These are phyloP conservation scores for Apiotrichum brassicae DNA, from an alignment of 1,284 basidiomycete species.

Conservation along the genomic window DNA sequence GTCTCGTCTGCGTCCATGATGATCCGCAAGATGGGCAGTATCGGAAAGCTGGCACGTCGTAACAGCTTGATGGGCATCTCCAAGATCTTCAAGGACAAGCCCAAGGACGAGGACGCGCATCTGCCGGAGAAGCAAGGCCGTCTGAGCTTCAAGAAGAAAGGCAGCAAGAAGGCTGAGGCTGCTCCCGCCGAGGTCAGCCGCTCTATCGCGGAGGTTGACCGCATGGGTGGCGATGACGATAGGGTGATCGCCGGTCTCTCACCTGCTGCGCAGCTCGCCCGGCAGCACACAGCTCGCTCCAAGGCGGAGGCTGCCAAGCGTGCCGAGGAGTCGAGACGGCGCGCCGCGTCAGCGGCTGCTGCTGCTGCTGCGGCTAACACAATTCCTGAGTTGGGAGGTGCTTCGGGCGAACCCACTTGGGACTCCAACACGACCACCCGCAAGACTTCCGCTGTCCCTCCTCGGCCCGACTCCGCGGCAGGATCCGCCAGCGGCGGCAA, in stretches of 20 bases:
- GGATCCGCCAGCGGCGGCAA: background rate
- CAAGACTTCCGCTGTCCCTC: conserved; percentile 6
- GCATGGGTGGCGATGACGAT: conserved; percentile 50
- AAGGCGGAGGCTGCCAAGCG: conserved; percentile 61
- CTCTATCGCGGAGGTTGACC: conserved; percentile 78
- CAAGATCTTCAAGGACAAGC: conserved; percentile 89
- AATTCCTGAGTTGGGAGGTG: conserved; percentile 6
- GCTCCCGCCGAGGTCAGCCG: conserved; percentile 72
- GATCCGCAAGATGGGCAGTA: conserved; percentile 91
- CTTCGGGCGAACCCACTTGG: conserved; percentile 54
- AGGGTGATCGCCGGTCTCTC: conserved; percentile 69
- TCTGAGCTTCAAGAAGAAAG: conserved; percentile 44
- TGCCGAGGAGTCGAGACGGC: conserved; percentile 21
- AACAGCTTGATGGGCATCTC: conserved; percentile 85
- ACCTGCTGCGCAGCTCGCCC: conserved; percentile 83
- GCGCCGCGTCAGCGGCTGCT: conserved; percentile 1
- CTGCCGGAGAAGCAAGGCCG: conserved; percentile 43
- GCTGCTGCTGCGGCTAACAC: background rate
- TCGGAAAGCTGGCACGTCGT: conserved; percentile 83
- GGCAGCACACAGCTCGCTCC: conserved; percentile 67
- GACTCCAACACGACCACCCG: conserved; percentile 69
- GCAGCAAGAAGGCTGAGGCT: conserved; percentile 50
- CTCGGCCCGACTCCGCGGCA: background rate
- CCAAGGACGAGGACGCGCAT: conserved; percentile 53
- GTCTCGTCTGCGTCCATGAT: conserved; percentile 94